Conservation (phyloP, 768 basidiomycete species). For the Russula brevipes region DNA sequence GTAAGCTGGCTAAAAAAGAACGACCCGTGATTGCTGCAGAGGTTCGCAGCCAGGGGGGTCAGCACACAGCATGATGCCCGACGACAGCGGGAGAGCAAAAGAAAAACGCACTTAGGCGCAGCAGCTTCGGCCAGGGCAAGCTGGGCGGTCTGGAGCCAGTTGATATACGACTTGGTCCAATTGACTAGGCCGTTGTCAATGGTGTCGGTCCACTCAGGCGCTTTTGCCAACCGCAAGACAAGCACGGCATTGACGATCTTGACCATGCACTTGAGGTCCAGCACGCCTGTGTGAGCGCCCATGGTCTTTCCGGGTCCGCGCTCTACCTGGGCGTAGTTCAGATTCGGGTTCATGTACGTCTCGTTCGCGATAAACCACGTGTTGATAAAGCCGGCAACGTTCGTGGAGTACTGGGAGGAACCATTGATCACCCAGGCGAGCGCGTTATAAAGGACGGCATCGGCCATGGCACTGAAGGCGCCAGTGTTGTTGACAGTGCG, state of each 20-base stretch:
- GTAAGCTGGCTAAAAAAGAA: conserved; percentile 33
- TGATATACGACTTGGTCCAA: conserved; percentile 31
- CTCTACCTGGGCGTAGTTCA: conserved; percentile 22
- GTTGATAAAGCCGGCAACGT: conserved; percentile 25
- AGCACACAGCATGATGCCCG: neutral
- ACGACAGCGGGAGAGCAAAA: neutral
- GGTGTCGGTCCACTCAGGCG: conserved; percentile 29
- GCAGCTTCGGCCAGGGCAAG: conserved; percentile 25
- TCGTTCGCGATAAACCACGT: conserved; percentile 33
- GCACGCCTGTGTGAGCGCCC: conserved; percentile 5
- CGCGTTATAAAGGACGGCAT: conserved; percentile 34
- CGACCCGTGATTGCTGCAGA: conserved; percentile 33
- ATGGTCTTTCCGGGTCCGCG: conserved; percentile 19
- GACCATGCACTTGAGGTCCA: conserved; percentile 30
- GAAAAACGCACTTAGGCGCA: conserved; percentile 29
- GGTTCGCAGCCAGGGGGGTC: neutral
- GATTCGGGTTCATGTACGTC: conserved; percentile 34
- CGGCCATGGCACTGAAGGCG: conserved; percentile 29
- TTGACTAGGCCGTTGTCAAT: conserved; percentile 28
- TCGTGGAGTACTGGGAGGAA: conserved; percentile 28
- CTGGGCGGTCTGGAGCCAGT: conserved; percentile 30
- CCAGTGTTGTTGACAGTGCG: conserved; percentile 30
- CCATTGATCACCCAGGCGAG: conserved; percentile 32
- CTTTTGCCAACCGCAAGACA: conserved; percentile 27
- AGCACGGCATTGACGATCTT: conserved; percentile 32